phyloP scores from a whole-genome alignment of 2,329 filamentous ascomycete genomes.

The Didymosphaeria variabile region DNA sequence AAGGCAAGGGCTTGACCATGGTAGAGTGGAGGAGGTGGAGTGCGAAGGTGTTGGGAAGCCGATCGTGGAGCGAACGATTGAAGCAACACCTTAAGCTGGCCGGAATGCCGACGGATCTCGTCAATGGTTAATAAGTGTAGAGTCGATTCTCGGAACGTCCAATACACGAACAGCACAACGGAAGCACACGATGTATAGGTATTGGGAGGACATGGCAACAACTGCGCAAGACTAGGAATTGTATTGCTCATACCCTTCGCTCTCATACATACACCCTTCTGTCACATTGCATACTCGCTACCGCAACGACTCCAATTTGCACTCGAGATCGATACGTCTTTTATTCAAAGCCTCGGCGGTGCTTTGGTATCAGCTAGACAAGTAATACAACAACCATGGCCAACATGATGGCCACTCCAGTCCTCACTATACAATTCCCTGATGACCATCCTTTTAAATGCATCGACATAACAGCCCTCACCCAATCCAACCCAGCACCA shows the following conservation, averaged over 20 bases:
- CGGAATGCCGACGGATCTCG: too few species aligned
- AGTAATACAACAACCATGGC: conserved; percentile 50
- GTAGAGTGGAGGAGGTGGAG: background rate
- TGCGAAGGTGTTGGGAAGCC: background rate
- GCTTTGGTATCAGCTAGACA: background rate
- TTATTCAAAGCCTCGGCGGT: background rate
- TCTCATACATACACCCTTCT: background rate
- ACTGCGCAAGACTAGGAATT: too few species aligned
- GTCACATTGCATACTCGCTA: background rate
- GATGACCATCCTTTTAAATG: background rate
- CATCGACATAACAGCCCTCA: background rate
- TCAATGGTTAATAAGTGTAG: too few species aligned
- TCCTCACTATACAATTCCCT: background rate
- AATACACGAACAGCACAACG: too few species aligned
- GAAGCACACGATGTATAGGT: background rate
- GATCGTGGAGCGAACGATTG: background rate
- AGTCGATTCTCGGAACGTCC: too few species aligned
- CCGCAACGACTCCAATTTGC: background rate
- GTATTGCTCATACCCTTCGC: background rate
- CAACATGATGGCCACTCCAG: background rate
- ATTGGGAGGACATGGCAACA: background rate
- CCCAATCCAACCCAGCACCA: background rate
- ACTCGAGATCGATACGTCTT: background rate
- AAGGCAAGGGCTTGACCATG: background rate
- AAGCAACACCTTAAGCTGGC: too few species aligned